A percentile compares a stretch with the other conserved stretches of the same genome.
Conservation (phyloP, 345 rosid species). For the Rhodamnia rubescens region DNA sequence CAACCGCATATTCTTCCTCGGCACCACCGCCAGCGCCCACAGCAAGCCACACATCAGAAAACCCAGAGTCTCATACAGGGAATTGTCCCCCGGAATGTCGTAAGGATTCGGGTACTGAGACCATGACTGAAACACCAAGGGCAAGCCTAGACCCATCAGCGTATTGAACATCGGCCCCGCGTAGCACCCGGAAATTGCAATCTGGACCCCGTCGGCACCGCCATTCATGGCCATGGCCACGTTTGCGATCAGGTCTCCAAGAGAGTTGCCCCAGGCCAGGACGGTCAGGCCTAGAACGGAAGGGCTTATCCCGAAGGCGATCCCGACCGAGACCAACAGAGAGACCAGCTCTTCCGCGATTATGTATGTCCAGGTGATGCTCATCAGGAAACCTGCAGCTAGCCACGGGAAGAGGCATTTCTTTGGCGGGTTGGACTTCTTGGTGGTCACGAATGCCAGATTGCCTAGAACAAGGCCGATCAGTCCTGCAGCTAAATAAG, state of each 20-base stretch:
- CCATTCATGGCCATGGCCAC: constrained; percentile 70
- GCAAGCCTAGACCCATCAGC: constrained; percentile 61
- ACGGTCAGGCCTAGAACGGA: constrained; percentile 79
- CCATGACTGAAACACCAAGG: constrained; percentile 59
- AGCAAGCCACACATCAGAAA: constrained; percentile 60
- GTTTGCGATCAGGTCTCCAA: constrained; percentile 81
- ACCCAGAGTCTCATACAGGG: constrained; percentile 57
- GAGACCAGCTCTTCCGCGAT: constrained; percentile 78
- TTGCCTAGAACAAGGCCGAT: constrained; percentile 49
- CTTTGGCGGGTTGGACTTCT: constrained; percentile 50
- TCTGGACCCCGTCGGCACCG: constrained; percentile 69
- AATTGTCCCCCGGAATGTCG: constrained; percentile 46
- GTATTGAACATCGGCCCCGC: constrained; percentile 93
- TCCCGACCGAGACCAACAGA: constrained; percentile 52
- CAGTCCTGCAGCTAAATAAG: constrained; percentile 34
- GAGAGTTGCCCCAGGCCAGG: constrained; percentile 93
- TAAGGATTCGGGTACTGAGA: constrained; percentile 40
- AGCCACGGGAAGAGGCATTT: constrained; percentile 61
- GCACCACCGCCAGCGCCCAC: constrained; percentile 77
- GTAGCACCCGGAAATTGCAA: constrained; percentile 87
- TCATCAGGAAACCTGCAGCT: constrained; percentile 74
- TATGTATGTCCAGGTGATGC: constrained; percentile 81
- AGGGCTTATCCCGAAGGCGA: constrained; percentile 60
- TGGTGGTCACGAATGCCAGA: constrained; percentile 48
- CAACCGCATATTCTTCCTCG: constrained; percentile 55